These are phyloP conservation scores for Solanum acaule DNA, from an alignment of 257 asterid species.

Conservation along the genomic window DNA sequence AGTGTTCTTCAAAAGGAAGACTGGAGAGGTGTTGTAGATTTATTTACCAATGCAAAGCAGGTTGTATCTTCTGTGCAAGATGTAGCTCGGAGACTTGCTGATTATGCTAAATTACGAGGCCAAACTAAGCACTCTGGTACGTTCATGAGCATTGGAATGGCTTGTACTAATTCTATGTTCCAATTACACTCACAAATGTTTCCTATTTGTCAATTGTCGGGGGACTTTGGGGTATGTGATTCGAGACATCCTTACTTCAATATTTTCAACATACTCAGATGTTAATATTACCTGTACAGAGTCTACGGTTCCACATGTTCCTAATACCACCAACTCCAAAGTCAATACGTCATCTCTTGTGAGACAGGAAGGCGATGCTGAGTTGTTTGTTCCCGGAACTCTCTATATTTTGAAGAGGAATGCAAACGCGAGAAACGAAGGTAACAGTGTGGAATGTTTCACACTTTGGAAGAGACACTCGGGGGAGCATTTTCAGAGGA, in stretches of 20 bases:
- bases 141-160: not conserved
- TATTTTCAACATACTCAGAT: not conserved
- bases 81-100: slow-evolving; percentile 72
- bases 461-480: slow-evolving; percentile 67
- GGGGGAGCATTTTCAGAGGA: slow-evolving; percentile 77
- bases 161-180: not conserved
- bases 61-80: slow-evolving; percentile 80
- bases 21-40: slow-evolving; percentile 73
- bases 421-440: slow-evolving; percentile 16
- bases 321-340: slow-evolving; percentile 12
- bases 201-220: not conserved
- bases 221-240: not conserved
- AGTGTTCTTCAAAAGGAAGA: slow-evolving; percentile 67
- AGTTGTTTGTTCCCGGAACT: slow-evolving; percentile 68
- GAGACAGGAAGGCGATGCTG: slow-evolving; percentile 16
- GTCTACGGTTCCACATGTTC: slow-evolving; percentile 2
- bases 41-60: slow-evolving; percentile 84
- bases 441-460: slow-evolving; percentile 30
- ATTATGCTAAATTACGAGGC: slow-evolving; percentile 64
- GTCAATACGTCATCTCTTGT: slow-evolving; percentile 8
- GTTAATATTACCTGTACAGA: not conserved
- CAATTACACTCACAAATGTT: not conserved
- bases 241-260: not conserved
- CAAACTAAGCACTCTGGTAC: slow-evolving; percentile 39
- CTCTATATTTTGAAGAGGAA: slow-evolving; percentile 63